Evolutionary conservation across 257 asterid species (phyloP), one percentile per base, ranked within the genome.

Genomic region (Nicotiana benthamiana): DNA sequence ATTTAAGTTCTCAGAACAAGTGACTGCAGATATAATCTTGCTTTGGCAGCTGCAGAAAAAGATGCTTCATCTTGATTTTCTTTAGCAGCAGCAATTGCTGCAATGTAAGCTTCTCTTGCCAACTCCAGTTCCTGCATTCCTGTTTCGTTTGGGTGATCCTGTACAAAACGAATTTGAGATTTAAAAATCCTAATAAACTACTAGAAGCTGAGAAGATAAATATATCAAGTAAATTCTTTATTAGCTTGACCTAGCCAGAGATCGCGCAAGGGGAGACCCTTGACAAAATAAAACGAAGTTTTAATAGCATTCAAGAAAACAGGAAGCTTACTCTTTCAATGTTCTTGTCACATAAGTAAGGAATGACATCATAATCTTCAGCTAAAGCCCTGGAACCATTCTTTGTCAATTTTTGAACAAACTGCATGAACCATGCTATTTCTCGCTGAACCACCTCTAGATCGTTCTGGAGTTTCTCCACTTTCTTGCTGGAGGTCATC

Each of bases 11-110:
- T 57, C 20, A 89, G 64, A 85, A 84, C 88, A 75, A 74, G 59
- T 26, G 95, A 92, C 81, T 89, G 97, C 82, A 95, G 91, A 84
- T 82, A 90, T 67, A 82, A 81, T 85, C 99, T 93, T 74, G 97
- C 97, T 80, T 43, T 82, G 52, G 93, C 92, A 57, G 98, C 99
- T 57, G 90, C 97, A 22, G 93, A 90, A 75, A 93, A 46, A 54
- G 99, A 93, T 86, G 85, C 90, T 75, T 92, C 93, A 8, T 93
- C 97, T 85, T 83, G 93, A 78, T 85, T 90, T 84, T 88, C 93
- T 87, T 90, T 95, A 63, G 95, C 94, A 80, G 89, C 88, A 3
- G 91, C 89, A 86, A 95, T 89, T 56, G 98, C 96, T 62, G 85
- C 82, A 67, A 85, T 76, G 82, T 95, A 95, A 18, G 97, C 93